Base-by-base conservation (phyloP, 306 rosid genomes). In the Vigna reflexopilosa region DNA sequence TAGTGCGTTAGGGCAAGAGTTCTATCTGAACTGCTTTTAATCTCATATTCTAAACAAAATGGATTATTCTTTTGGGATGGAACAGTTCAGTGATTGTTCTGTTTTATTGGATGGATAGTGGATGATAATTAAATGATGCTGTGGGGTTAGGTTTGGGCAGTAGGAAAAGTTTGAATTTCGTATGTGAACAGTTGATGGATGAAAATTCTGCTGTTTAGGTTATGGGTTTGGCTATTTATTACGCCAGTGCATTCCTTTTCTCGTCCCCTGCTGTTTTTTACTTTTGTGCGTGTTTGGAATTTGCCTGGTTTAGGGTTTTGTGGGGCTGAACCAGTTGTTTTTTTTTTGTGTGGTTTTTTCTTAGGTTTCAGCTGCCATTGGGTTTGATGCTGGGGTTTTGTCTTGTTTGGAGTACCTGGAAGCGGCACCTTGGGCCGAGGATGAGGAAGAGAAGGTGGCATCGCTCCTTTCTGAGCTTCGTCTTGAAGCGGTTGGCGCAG, bases 401-500 rank as follows among this genome's bases (percentile, higher is more conserved):
- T 93, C 99, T 49, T 96, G 98, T 84, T 90, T 96, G 93, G 98
- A 96, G 76, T 93, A 93, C 85, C 82, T 96, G 83, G 99, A 96
- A 86, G 99, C 99, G 0, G 98, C 98, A 4, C 98, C 98, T 0
- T 93, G 99, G 99, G 94, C 91, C 0, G 99, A 96, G 87, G 99
- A 96, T 67, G 99, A 96, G 82, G 99, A 96, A 78, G 98, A 96
- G 87, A 96, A 96, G 77, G 98, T 93, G 85, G 97, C 99, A 5
- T 86, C 98, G 0, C 83, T 96, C 10, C 79, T 96, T 49, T 90
- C 97, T 0, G 99, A 93, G 88, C 99, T 96, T 28, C 96, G 86
- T 63, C 97, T 96, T 63, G 99, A 96, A 81, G 82, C 93, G 26
- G 90, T 84, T 64, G 97, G 96, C 61, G 97, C 97, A 10, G 94